Conservation (phyloP, 805 yeast genomes). For the Nakazawaea holstii region DNA sequence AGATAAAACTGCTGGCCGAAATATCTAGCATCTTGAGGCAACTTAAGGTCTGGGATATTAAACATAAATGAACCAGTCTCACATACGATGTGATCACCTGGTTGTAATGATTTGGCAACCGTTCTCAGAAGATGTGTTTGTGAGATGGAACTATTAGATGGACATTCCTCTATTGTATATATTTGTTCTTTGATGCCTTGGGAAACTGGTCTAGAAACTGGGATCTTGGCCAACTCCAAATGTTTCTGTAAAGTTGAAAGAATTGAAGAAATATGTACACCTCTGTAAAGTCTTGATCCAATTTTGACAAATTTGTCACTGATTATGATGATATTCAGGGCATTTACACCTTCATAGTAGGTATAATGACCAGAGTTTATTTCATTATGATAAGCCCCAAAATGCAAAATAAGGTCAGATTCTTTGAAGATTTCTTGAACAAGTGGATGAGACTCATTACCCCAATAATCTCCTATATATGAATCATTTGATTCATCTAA, state of each 20-base stretch:
- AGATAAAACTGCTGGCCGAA: constrained; percentile 73
- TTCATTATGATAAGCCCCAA: constrained; percentile 68
- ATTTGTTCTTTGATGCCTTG: constrained; percentile 10
- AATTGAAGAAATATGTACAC: constrained; percentile 45
- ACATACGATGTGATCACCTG: constrained; percentile 66
- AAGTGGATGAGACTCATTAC: constrained; percentile 45
- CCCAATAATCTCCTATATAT: constrained; percentile 72
- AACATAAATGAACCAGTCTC: constrained; percentile 86
- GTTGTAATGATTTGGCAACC: constrained; percentile 39
- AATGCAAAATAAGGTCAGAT: constrained; percentile 63
- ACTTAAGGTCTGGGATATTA: constrained; percentile 60
- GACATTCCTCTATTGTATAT: constrained; percentile 16
- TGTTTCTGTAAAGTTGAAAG: constrained; percentile 34
- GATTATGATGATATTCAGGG: constrained; percentile 39
- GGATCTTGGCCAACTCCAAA: constrained; percentile 27
- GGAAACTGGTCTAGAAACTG: constrained; percentile 8
- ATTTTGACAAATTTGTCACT: constrained; percentile 51
- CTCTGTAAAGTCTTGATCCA: constrained; percentile 31
- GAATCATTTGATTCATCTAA: constrained; percentile 63
- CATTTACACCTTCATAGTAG: constrained; percentile 32
- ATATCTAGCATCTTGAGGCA: constrained; percentile 47
- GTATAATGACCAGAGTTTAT: constrained; percentile 66
- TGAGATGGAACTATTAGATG: constrained; percentile 33
- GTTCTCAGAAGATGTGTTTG: constrained; percentile 39
- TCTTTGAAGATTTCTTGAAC: constrained; percentile 42